phyloP scores from a whole-genome alignment of 768 basidiomycete species.

The Solioccasus polychromus region DNA sequence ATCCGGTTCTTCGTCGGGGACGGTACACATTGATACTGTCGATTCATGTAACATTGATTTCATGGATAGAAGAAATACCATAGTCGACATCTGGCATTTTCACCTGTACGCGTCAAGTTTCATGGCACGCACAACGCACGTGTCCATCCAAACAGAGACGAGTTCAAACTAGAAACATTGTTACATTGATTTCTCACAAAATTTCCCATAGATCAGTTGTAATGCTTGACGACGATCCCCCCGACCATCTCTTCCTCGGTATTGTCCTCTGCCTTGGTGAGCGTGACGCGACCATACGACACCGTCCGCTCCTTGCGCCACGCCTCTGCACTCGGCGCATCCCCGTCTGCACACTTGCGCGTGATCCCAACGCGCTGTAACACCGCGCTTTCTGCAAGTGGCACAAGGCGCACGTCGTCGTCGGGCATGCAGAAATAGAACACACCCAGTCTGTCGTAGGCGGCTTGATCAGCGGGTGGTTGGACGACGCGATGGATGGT shows the following conservation, averaged over 20 bases:
- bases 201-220: slow-evolving; percentile 47
- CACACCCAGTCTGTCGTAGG: slow-evolving; percentile 46
- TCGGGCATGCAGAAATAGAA: slow-evolving; percentile 57
- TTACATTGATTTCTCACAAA: no score
- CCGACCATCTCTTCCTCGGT: slow-evolving; percentile 55
- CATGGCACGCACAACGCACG: no score
- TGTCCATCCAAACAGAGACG: no score
- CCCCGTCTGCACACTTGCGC: slow-evolving; percentile 34
- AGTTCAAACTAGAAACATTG: no score
- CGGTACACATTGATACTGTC: no score
- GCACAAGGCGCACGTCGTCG: slow-evolving; percentile 46
- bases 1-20: no score
- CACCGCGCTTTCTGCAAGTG: slow-evolving; percentile 46
- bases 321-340: slow-evolving; percentile 46
- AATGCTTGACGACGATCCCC: slow-evolving; percentile 56
- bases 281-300: slow-evolving; percentile 47
- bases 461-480: slow-evolving; percentile 51
- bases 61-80: no score
- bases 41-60: no score
- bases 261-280: slow-evolving; percentile 38
- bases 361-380: slow-evolving; percentile 42
- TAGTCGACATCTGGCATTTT: no score
- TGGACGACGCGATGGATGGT: slow-evolving; percentile 62
- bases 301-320: slow-evolving; percentile 50
- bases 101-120: no score